Evolutionary conservation across 305 asterid species (phyloP).

Genomic region (Coffea humblotiana): DNA sequence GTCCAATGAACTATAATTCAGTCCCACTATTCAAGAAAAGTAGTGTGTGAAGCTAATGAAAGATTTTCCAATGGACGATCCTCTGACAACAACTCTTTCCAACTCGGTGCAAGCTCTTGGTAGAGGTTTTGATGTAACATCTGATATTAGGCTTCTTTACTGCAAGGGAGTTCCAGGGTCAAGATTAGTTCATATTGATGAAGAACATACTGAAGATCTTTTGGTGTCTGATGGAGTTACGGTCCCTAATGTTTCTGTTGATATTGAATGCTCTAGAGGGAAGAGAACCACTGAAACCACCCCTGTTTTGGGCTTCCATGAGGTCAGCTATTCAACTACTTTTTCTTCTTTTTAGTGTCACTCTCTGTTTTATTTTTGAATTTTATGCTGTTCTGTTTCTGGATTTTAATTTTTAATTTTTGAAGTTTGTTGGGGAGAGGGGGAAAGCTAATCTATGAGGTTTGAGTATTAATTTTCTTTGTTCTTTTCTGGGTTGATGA

Average conservation of each 20-base stretch:
- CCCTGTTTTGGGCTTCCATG: constrained; percentile 72
- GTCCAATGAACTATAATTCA: constrained; percentile 26
- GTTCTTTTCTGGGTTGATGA: not conserved
- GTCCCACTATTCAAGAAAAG: not conserved
- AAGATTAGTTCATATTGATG: constrained; percentile 70
- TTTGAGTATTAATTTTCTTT: not conserved
- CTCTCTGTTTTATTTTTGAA: not conserved
- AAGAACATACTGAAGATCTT: constrained; percentile 52
- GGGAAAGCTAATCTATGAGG: no score
- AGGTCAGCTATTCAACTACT: constrained; percentile 41
- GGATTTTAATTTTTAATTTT: not conserved
- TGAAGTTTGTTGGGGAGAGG: no score
- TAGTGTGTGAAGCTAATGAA: constrained; percentile 22
- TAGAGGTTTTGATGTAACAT: constrained; percentile 96
- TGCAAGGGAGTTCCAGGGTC: constrained; percentile 96
- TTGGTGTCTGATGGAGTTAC: constrained; percentile 52
- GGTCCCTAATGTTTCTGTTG: constrained; percentile 80
- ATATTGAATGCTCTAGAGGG: constrained; percentile 58
- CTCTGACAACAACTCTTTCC: constrained; percentile 68
- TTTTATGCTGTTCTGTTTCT: not conserved
- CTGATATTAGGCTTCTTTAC: constrained; percentile 89
- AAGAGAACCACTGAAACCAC: constrained; percentile 47
- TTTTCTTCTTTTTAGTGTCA: not conserved
- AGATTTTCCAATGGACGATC: constrained; percentile 48
- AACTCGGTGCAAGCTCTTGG: constrained; percentile 97